A percentile compares a stretch with the other conserved stretches of the same genome.
Conservation (phyloP, 1,284 basidiomycete species). For the Heterobasidion parviporum region DNA sequence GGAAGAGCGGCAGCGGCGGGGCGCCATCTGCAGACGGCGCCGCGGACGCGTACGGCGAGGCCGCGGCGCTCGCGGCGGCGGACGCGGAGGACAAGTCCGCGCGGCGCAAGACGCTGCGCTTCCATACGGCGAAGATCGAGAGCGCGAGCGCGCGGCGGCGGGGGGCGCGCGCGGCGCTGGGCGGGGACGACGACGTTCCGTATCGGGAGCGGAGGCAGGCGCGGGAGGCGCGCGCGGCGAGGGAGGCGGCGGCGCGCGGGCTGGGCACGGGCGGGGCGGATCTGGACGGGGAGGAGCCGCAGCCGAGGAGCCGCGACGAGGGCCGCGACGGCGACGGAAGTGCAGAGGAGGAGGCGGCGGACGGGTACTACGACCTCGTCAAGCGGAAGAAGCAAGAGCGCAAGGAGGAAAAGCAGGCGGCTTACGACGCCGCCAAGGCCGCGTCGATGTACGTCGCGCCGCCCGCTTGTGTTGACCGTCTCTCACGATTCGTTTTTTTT, state of each 20-base stretch:
- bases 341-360: constrained; percentile 30
- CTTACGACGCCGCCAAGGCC: constrained; percentile 63
- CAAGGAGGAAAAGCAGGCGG: constrained; percentile 74
- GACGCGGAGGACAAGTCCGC: constrained; percentile 80
- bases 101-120: constrained; percentile 73
- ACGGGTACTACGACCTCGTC: constrained; percentile 87
- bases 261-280: constrained; percentile 55
- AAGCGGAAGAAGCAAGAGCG: constrained; percentile 64
- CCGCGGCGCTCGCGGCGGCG: constrained; percentile 53
- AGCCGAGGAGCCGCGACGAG: constrained; percentile 23
- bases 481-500: background rate
- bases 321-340: constrained; percentile 27
- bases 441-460: constrained; percentile 48
- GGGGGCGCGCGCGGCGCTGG: constrained; percentile 51
- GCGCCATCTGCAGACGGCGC: constrained; percentile 12
- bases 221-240: constrained; percentile 41
- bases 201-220: constrained; percentile 63
- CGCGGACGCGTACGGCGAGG: constrained; percentile 69
- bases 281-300: constrained; percentile 52
- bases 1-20: constrained; percentile 1
- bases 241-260: constrained; percentile 38
- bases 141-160: constrained; percentile 63
- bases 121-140: constrained; percentile 82
- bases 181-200: constrained; percentile 88
- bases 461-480: background rate